A percentile compares a stretch with the other conserved stretches of the same genome.
These are phyloP conservation scores for Diaporthe eres DNA, from an alignment of 2,329 filamentous ascomycete species.

Conservation along the genomic window DNA sequence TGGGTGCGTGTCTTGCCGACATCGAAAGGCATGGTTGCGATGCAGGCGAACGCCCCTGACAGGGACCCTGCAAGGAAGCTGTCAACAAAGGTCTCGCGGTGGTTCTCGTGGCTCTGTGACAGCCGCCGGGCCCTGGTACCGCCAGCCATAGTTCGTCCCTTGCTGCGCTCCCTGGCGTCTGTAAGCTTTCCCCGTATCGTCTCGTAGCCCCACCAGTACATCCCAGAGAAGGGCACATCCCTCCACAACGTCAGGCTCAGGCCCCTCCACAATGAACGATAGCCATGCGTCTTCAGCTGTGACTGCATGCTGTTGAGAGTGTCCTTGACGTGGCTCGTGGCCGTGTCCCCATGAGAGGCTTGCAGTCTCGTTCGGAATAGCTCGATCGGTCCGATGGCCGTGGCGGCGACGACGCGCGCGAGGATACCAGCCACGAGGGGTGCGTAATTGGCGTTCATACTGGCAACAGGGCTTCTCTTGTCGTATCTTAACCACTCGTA, in stretches of 20 bases:
- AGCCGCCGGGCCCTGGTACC: constrained; percentile 62
- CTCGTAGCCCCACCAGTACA: constrained; percentile 99
- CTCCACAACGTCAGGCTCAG: constrained; percentile 93
- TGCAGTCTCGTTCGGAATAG: constrained; percentile 95
- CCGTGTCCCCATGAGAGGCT: constrained; percentile 73
- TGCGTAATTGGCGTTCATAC: constrained; percentile 77
- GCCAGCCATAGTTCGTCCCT: constrained; percentile 57
- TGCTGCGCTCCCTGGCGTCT: constrained; percentile 72
- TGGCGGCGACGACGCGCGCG: constrained; percentile 85
- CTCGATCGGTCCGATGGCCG: constrained; percentile 90
- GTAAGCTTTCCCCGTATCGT: constrained; percentile 80
- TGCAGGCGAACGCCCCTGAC: constrained; percentile 87
- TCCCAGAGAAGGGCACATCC: constrained; percentile 95
- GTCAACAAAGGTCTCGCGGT: constrained; percentile 84
- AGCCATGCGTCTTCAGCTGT: constrained; percentile 85
- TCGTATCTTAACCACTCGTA: constrained; percentile 94
- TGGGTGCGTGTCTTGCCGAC: constrained; percentile 97
- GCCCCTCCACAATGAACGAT: constrained; percentile 89
- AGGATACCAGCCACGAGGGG: constrained; percentile 85
- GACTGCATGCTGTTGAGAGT: constrained; percentile 82
- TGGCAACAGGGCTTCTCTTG: constrained; percentile 78
- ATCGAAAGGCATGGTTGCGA: constrained; percentile 95
- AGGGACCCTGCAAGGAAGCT: constrained; percentile 89
- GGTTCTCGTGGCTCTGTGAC: constrained; percentile 77
- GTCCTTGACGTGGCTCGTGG: constrained; percentile 80